phyloP scores from a whole-genome alignment of 768 basidiomycete genomes.

The Podaxis rugospora region DNA sequence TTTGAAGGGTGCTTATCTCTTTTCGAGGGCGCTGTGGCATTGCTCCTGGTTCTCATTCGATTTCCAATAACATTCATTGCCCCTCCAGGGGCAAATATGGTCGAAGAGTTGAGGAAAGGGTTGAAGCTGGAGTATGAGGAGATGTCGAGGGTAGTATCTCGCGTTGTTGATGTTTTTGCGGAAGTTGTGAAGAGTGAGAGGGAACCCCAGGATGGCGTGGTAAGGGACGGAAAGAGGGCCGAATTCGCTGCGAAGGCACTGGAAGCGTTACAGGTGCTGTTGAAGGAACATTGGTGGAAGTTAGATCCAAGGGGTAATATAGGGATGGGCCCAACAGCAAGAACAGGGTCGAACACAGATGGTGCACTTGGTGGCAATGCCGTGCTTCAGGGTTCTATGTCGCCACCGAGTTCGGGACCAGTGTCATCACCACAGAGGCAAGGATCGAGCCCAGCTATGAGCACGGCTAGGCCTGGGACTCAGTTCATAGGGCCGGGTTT shows the following conservation, averaged over 20 bases:
- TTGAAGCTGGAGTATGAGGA: conserved; percentile 7
- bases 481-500: neutral
- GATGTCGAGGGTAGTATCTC: conserved; percentile 1
- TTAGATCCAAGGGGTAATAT: neutral
- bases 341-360: neutral
- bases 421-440: neutral
- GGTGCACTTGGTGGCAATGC: neutral
- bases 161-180: conserved; percentile 1
- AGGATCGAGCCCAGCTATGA: neutral
- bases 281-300: conserved; percentile 13
- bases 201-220: neutral
- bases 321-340: neutral
- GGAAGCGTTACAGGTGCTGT: neutral
- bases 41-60: conserved; percentile 37
- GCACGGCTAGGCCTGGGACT: neutral
- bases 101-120: neutral
- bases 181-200: conserved; percentile 5
- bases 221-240: conserved; percentile 2
- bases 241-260: conserved; percentile 4
- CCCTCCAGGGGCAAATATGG: neutral
- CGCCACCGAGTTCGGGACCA: neutral
- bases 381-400: neutral
- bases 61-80: conserved; percentile 18
- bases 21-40: conserved; percentile 43
- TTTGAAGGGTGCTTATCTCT: conserved; percentile 41